Conservation (phyloP, 2,329 filamentous ascomycete genomes). For the Lithohypha guttulata region DNA sequence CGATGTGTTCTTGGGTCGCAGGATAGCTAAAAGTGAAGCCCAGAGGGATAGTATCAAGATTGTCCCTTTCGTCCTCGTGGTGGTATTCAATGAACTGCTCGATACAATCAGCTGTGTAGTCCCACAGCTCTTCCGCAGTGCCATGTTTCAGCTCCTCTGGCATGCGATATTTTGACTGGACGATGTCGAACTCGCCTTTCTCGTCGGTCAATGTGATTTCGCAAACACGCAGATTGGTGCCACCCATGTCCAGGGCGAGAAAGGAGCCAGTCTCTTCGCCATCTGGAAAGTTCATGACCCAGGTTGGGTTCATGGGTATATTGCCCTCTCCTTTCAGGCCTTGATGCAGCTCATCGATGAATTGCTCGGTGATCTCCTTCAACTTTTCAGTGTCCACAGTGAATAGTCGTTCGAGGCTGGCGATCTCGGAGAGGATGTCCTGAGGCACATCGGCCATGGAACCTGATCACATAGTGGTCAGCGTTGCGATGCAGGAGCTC, state of each 20-base stretch:
- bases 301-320: slow-evolving; percentile 98
- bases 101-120: slow-evolving; percentile 86
- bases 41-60: slow-evolving; percentile 55
- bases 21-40: slow-evolving; percentile 97
- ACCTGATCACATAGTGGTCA: slow-evolving; percentile 41
- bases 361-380: slow-evolving; percentile 83
- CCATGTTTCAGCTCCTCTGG: slow-evolving; percentile 86
- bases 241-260: slow-evolving; percentile 88
- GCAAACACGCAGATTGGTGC: slow-evolving; percentile 90
- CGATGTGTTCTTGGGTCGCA: slow-evolving; percentile 83
- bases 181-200: slow-evolving; percentile 85
- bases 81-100: slow-evolving; percentile 83
- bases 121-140: slow-evolving; percentile 76
- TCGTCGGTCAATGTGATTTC: slow-evolving; percentile 80
- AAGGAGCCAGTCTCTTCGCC: slow-evolving; percentile 80
- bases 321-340: slow-evolving; percentile 78
- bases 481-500: background rate
- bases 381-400: slow-evolving; percentile 67
- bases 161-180: slow-evolving; percentile 92
- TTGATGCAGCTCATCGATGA: slow-evolving; percentile 77
- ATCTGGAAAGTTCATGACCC: slow-evolving; percentile 83
- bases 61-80: slow-evolving; percentile 48
- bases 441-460: slow-evolving; percentile 87
- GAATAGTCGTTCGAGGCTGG: slow-evolving; percentile 73
- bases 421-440: slow-evolving; percentile 70